A percentile compares a stretch with the other conserved stretches of the same genome.
These are phyloP conservation scores for Sutorius australiensis DNA, from an alignment of 768 basidiomycete species.

Conservation along the genomic window DNA sequence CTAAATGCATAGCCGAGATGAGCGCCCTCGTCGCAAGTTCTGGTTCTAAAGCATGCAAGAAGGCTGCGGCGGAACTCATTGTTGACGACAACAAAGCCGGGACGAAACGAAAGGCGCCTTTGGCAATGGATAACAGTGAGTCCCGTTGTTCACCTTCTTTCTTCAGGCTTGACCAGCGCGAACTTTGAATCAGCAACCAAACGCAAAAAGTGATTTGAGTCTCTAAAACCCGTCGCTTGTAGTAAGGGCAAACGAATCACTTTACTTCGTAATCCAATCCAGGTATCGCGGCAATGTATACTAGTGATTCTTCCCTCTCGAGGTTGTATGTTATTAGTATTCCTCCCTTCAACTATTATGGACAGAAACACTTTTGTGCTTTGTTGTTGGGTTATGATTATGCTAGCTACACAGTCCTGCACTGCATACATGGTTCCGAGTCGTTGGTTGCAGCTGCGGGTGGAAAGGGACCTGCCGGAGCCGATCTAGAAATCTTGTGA, in stretches of 20 bases:
- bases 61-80: conserved; percentile 11
- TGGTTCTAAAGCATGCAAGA: conserved; percentile 13
- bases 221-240: not conserved
- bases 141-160: not conserved
- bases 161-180: not conserved
- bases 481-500: not conserved
- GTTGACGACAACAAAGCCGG: conserved; percentile 25
- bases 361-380: not conserved
- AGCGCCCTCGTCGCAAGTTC: conserved; percentile 38
- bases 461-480: not conserved
- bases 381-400: not conserved
- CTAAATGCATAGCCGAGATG: conserved; percentile 60
- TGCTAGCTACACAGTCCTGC: no score
- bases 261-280: conserved; percentile 3
- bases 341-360: not conserved
- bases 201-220: conserved; percentile 35
- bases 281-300: conserved; percentile 5
- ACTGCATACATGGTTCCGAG: not conserved
- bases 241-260: not conserved
- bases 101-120: conserved; percentile 46
- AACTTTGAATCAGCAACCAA: conserved; percentile 29
- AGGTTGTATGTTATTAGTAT: conserved; percentile 27
- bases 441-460: not conserved
- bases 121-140: conserved; percentile 38
- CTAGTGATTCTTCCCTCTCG: conserved; percentile 14